phyloP scores from a whole-genome alignment of 257 asterid genomes.

The Capsicum pubescens region DNA sequence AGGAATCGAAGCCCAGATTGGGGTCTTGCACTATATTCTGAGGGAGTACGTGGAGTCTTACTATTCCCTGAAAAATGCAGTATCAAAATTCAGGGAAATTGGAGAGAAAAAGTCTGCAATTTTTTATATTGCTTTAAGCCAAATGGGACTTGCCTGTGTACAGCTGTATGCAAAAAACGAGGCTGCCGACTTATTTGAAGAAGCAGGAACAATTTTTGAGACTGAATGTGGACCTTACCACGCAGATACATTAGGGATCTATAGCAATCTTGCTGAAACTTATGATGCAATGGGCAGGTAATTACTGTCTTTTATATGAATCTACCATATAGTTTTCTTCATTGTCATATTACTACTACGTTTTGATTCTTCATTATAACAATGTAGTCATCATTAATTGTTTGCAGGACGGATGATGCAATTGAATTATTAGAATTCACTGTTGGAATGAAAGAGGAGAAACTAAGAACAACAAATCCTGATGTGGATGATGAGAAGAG shows the following conservation, averaged over 20 bases:
- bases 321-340: too few relatives aligned
- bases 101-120: conserved; percentile 50
- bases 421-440: conserved; percentile 81
- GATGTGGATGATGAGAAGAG: conserved; percentile 84
- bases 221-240: conserved; percentile 50
- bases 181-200: conserved; percentile 54
- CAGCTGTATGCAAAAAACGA: conserved; percentile 52
- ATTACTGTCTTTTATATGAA: neutral
- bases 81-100: conserved; percentile 44
- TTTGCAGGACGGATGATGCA: conserved; percentile 73
- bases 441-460: conserved; percentile 28
- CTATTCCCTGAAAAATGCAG: conserved; percentile 42
- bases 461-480: conserved; percentile 41
- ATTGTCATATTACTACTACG: neutral
- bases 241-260: conserved; percentile 51
- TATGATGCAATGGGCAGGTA: conserved; percentile 91
- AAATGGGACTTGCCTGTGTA: conserved; percentile 52
- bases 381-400: neutral
- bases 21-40: conserved; percentile 49
- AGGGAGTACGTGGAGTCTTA: conserved; percentile 48
- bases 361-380: neutral
- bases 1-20: conserved; percentile 53
- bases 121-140: conserved; percentile 49
- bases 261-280: conserved; percentile 55
- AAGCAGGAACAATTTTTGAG: conserved; percentile 52